phyloP scores from a whole-genome alignment of 208 protist genomes.

The Strigomonas culicis region DNA sequence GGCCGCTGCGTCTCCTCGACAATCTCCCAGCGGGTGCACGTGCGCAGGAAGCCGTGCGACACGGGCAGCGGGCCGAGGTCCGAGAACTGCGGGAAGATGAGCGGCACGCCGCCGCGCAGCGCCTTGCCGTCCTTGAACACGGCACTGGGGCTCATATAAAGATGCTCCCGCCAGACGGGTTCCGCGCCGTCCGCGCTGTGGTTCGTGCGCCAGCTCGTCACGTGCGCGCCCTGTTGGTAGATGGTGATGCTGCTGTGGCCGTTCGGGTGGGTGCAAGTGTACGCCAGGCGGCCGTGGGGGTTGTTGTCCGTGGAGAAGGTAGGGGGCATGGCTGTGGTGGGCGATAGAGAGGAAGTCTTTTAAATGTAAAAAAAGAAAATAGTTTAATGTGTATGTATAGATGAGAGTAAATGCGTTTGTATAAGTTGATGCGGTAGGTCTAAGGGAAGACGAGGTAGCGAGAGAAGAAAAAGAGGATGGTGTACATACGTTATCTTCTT shows the following conservation, averaged over 20 bases:
- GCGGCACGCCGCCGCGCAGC: conserved; percentile 81
- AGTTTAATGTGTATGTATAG: not conserved
- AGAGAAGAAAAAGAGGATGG: too few relatives aligned
- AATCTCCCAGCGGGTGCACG: conserved; percentile 22
- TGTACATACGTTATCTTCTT: too few relatives aligned
- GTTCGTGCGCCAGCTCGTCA: conserved; percentile 78
- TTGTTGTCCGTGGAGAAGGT: conserved; percentile 11
- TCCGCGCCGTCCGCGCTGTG: conserved; percentile 56
- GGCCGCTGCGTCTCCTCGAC: not conserved
- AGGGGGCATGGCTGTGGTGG: not conserved
- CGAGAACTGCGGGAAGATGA: conserved; percentile 88
- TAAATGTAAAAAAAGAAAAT: not conserved
- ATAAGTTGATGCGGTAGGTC: not conserved
- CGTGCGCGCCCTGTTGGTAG: conserved; percentile 79
- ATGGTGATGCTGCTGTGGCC: conserved; percentile 27
- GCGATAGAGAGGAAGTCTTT: not conserved
- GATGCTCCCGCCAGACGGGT: conserved; percentile 7
- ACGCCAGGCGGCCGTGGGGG: conserved; percentile 20
- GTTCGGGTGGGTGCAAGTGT: conserved; percentile 15
- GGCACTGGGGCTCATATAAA: conserved; percentile 78
- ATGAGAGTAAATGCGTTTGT: not conserved
- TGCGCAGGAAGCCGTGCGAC: conserved; percentile 75
- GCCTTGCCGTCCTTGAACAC: conserved; percentile 57
- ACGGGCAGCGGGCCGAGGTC: conserved; percentile 43
- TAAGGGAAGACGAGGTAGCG: too few relatives aligned